Evolutionary conservation across 768 basidiomycete species (phyloP).

Genomic region (Arthromyces matolae): DNA sequence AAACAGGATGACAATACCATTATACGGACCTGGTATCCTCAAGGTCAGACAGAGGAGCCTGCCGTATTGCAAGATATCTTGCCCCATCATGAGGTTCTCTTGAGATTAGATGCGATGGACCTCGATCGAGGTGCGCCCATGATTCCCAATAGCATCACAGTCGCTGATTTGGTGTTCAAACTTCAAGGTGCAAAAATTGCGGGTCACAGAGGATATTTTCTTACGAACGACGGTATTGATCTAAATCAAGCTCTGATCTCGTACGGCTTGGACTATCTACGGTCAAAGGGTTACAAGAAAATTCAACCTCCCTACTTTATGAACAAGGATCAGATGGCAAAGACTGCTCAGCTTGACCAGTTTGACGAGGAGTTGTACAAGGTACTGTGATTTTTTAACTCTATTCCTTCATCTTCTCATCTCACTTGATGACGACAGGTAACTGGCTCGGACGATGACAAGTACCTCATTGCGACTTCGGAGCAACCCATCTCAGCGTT

Average conservation of each 20-base stretch:
- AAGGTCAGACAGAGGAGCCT: constrained; percentile 67
- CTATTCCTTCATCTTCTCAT: background rate
- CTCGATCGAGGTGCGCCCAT: constrained; percentile 78
- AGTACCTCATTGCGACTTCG: constrained; percentile 98
- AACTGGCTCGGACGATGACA: constrained; percentile 88
- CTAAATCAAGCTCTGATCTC: constrained; percentile 94
- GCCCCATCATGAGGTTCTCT: constrained; percentile 96
- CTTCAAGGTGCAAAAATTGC: constrained; percentile 78
- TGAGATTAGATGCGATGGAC: constrained; percentile 93
- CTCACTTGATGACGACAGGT: constrained; percentile 63
- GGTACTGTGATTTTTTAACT: constrained; percentile 31
- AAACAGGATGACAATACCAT: constrained; percentile 85
- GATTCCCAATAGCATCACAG: too few relatives aligned
- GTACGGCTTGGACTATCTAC: constrained; percentile 92
- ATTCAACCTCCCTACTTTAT: constrained; percentile 98
- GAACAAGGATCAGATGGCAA: constrained; percentile 95
- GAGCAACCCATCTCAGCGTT: constrained; percentile 98
- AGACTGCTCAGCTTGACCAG: constrained; percentile 96
- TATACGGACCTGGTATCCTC: constrained; percentile 82
- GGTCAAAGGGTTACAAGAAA: constrained; percentile 82
- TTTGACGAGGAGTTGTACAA: constrained; percentile 99
- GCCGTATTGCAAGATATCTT: constrained; percentile 74
- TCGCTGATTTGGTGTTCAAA: background rate
- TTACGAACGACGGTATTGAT: constrained; percentile 93
- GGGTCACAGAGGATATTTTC: constrained; percentile 95